Evolutionary conservation across 1,139 yeast species (phyloP), one percentile per base, ranked within the genome.

Genomic region (Sugiyamaella pinicola): DNA sequence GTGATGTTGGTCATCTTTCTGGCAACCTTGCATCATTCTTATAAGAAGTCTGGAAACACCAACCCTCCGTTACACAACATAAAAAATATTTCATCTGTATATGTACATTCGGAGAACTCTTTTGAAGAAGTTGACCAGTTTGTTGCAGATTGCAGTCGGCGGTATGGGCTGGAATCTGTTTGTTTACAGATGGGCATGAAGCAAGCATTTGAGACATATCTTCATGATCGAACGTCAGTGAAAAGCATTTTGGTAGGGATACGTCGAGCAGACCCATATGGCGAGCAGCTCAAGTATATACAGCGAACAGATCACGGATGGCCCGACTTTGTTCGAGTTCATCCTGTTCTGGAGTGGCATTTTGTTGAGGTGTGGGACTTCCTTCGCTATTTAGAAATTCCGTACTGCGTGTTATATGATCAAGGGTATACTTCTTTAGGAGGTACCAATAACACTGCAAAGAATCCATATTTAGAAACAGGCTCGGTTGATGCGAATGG

Each of bases 321-420:
- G 96, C 96, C 96, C n/a, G 72, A 74, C 35, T 89, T 89, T 65
- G 69, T 83, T 58, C 72, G 96, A 44, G 75, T 88, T 8, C 93
- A 88, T 63, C 96, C 96, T 0, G 84, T 89, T 10, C 74, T 89
- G 47, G 85, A 86, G 51, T 89, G 96, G 96, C 78, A 78, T 42
- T 87, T 86, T 61, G 78, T 77, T 24, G 88, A 88, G 55, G 76
- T 89, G 3, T 89, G 96, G 96, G 84, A 80, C 61, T 49, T 49
- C 29, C 72, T 86, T 52, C 65, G 79, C 34, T 76, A 73, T 1
- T 69, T 81, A 43, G 64, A 75, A 28, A 71, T 85, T 19, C 74
- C 75, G 1, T 89, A 89, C 68, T 89, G 96, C 64, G 55, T 63
- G 3, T 72, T 89, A 58, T 89, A 89, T 63, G 95, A 88, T 63